Evolutionary conservation across 371 early-diverging fungal species (phyloP).

Genomic region (Lichtheimia ornata): DNA sequence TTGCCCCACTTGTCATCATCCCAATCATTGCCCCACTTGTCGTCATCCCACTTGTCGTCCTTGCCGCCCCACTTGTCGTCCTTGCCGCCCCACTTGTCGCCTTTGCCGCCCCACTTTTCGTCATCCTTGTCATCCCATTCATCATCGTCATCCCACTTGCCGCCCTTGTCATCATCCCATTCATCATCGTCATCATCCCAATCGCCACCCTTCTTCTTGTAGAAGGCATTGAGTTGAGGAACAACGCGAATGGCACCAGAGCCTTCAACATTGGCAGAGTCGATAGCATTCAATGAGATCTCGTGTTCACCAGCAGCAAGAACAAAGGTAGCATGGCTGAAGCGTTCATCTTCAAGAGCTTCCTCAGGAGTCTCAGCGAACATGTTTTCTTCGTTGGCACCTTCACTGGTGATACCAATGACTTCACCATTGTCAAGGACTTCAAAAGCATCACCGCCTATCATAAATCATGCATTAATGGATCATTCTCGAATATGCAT

Average conservation of each 20-base stretch:
- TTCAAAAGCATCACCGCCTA: slow-evolving; percentile 37
- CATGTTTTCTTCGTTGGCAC: slow-evolving; percentile 11
- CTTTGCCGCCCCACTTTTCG: background rate
- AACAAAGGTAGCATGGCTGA: slow-evolving; percentile 27
- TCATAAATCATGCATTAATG: background rate
- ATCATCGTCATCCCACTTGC: slow-evolving; percentile 9
- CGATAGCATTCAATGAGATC: slow-evolving; percentile 32
- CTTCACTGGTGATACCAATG: slow-evolving; percentile 27
- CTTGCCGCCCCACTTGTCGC: slow-evolving; percentile 7
- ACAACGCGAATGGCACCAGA: slow-evolving; percentile 37
- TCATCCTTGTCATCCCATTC: slow-evolving; percentile 3
- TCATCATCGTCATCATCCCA: slow-evolving; percentile 11
- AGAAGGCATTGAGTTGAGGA: slow-evolving; percentile 28
- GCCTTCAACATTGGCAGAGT: slow-evolving; percentile 24
- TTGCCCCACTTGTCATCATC: slow-evolving; percentile 5
- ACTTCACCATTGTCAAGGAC: slow-evolving; percentile 30
- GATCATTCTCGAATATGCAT: too few relatives aligned
- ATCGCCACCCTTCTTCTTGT: slow-evolving; percentile 27
- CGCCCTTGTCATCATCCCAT: slow-evolving; percentile 13
- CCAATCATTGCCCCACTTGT: slow-evolving; percentile 10
- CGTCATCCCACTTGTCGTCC: slow-evolving; percentile 8
- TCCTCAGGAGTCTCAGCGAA: slow-evolving; percentile 28
- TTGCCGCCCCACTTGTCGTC: slow-evolving; percentile 8
- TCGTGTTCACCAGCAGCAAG: slow-evolving; percentile 30
- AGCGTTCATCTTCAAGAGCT: slow-evolving; percentile 27